phyloP scores from a whole-genome alignment of 805 yeast genomes.

The Tetrapisispora nanseiensis region DNA sequence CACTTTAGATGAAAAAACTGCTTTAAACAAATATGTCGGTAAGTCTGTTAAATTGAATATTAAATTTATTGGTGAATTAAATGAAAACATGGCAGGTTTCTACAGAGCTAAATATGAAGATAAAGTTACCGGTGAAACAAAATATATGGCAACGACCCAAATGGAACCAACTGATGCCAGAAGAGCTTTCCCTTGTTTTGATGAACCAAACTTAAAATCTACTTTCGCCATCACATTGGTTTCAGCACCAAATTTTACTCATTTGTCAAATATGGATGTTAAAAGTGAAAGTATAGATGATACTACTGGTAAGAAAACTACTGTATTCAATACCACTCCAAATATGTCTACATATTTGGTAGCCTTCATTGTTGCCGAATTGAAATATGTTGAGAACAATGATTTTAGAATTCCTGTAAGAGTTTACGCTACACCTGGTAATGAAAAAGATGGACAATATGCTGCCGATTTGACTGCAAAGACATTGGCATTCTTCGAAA shows the following conservation, averaged over 20 bases:
- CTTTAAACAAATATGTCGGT: constrained; percentile 42
- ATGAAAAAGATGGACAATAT: constrained; percentile 58
- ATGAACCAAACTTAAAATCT: constrained; percentile 75
- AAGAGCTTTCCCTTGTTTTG: constrained; percentile 79
- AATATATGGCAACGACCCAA: constrained; percentile 73
- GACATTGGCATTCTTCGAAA: constrained; percentile 63
- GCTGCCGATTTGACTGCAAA: constrained; percentile 69
- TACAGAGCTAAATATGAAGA: constrained; percentile 57
- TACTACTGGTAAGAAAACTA: constrained; percentile 40
- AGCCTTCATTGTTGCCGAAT: constrained; percentile 75
- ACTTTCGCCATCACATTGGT: constrained; percentile 55
- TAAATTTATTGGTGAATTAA: constrained; percentile 52
- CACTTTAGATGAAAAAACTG: neutral
- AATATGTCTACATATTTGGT: constrained; percentile 77
- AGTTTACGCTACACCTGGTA: constrained; percentile 73
- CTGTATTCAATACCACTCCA: constrained; percentile 65
- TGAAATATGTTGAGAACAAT: constrained; percentile 58
- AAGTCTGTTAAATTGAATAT: constrained; percentile 35
- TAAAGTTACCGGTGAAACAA: constrained; percentile 49
- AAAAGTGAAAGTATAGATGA: constrained; percentile 34
- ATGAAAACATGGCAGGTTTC: constrained; percentile 76
- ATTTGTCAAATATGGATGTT: constrained; percentile 63
- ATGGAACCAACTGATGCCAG: constrained; percentile 84
- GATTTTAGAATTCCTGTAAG: constrained; percentile 66
- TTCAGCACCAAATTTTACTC: constrained; percentile 45